Evolutionary conservation across 2,329 filamentous ascomycete species (phyloP), one percentile per base, ranked within the genome.

Genomic region (Bipolaris sorokiniana): DNA sequence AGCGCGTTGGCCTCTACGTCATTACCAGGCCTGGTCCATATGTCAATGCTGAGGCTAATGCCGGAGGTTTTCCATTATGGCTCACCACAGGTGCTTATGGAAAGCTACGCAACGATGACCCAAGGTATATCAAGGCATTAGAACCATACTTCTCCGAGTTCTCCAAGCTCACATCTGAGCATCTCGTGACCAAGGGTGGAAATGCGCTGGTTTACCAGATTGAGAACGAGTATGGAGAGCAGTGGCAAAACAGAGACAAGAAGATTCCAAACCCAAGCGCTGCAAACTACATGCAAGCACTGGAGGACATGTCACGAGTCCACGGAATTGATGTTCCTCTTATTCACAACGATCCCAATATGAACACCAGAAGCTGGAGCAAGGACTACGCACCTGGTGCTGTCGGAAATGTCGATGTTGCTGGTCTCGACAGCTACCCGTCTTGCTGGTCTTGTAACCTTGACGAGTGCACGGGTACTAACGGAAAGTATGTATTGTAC

Each of bases 381-480:
- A 81, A 81, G 13, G 86, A 88, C 69, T 88, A 82, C 64, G 82
- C 82, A 3, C 70, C 71, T 2, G 76, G 84, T 51, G 82, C 78
- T 23, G 63, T 65, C 1, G 86, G 86, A 7, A 82, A 86, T 58
- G 81, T 87, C 48, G 82, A 86, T 66, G 78, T 83, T 20, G 79
- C 76, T 48, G 80, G 83, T 0, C 65, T 84, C 2, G 84, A 87
- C 64, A 81, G 79, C 57, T 84, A 84, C 51, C 82, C 74, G 0
- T 74, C 72, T 18, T 88, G 86, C 76, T 88, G 85, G 85, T 86
- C 83, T 51, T 89, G 86, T 68, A 85, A 88, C 54, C 73, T 87
- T 7, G 81, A 80, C 28, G 84, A 86, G 56, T 88, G 86, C 64
- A 84, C 81, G 1, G 81, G 83, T 1, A 85, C 83, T 0, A 88